These are phyloP conservation scores for Monilinia aucupariae DNA, from an alignment of 2,329 filamentous ascomycete species.

Conservation along the genomic window DNA sequence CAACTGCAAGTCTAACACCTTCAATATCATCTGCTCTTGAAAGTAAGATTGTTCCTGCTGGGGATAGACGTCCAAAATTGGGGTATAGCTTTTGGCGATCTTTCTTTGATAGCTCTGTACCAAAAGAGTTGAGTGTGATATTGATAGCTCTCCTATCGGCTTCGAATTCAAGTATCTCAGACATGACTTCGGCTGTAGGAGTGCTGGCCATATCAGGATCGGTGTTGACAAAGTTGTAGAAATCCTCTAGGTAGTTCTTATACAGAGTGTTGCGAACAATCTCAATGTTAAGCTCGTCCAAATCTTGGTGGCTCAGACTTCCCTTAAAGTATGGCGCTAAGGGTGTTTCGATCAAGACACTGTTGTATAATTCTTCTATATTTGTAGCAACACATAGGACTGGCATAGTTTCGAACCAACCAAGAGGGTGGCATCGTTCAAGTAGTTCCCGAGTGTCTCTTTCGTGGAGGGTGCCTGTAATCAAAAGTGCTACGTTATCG, in stretches of 20 bases:
- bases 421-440: conserved; percentile 91
- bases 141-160: conserved; percentile 96
- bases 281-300: conserved; percentile 98
- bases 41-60: conserved; percentile 91
- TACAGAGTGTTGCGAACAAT: conserved; percentile 98
- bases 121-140: conserved; percentile 98
- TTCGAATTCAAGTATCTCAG: conserved; percentile 92
- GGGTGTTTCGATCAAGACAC: conserved; percentile 92
- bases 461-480: conserved; percentile 96
- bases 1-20: conserved; percentile 86
- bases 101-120: conserved; percentile 87
- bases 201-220: conserved; percentile 81
- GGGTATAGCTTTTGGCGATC: conserved; percentile 97
- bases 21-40: conserved; percentile 92
- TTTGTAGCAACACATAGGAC: conserved; percentile 97
- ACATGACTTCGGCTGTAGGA: conserved; percentile 91
- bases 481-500: conserved; percentile 95
- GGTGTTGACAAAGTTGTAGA: conserved; percentile 88
- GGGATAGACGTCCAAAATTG: conserved; percentile 82
- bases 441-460: conserved; percentile 92
- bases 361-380: conserved; percentile 98
- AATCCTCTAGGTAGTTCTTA: conserved; percentile 99
- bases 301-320: conserved; percentile 88
- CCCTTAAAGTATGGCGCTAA: conserved; percentile 97
- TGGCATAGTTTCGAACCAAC: conserved; percentile 99